Evolutionary conservation across 257 asterid genomes (phyloP).

Genomic region (Penstemon newberryi): DNA sequence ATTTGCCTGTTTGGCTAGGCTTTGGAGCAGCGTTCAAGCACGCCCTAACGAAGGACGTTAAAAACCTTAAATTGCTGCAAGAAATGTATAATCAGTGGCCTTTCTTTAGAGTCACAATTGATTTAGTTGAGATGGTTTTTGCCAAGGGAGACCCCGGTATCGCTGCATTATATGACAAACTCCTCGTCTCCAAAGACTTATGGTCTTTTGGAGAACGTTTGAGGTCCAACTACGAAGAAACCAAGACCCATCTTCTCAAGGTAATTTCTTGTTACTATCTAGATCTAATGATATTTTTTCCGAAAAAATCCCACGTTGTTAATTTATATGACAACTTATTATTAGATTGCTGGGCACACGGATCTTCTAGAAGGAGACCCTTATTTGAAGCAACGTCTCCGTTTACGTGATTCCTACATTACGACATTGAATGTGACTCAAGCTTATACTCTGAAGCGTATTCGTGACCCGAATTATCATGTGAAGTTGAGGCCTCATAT

Average conservation of each 20-base stretch:
- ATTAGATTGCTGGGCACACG: conserved; percentile 29
- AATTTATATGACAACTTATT: too few species aligned
- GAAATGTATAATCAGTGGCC: conserved; percentile 71
- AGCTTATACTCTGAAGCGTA: conserved; percentile 58
- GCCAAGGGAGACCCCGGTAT: conserved; percentile 74
- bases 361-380: conserved; percentile 33
- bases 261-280: conserved; percentile 30
- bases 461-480: conserved; percentile 57
- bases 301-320: too few species aligned
- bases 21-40: conserved; percentile 59
- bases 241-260: conserved; percentile 55
- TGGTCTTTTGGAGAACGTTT: conserved; percentile 49
- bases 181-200: conserved; percentile 52
- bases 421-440: conserved; percentile 54
- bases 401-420: conserved; percentile 28
- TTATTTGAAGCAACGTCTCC: conserved; percentile 26
- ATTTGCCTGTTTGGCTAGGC: conserved; percentile 72
- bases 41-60: conserved; percentile 46
- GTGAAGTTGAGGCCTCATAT: conserved; percentile 58
- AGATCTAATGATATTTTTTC: not conserved
- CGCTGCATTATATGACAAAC: conserved; percentile 57
- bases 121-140: conserved; percentile 62
- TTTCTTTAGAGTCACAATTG: conserved; percentile 66
- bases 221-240: conserved; percentile 58
- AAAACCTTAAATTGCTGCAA: conserved; percentile 52